Conservation (phyloP, 768 basidiomycete species). For the Tricholoma hemisulphureum region DNA sequence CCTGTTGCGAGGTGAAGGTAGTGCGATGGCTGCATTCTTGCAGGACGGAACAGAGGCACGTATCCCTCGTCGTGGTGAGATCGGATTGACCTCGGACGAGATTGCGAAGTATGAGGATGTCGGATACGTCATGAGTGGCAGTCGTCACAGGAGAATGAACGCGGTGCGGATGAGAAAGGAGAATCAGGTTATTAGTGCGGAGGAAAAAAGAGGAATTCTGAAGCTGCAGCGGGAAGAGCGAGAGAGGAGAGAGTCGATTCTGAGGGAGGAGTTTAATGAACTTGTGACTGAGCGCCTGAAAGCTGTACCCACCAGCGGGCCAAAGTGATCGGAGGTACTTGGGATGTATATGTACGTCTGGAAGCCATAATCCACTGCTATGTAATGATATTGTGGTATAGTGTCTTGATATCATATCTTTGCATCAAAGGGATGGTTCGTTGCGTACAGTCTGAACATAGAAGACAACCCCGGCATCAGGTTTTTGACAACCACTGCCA, state of each 20-base stretch:
- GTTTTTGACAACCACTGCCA: too few species aligned
- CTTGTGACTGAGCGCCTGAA: slow-evolving; percentile 77
- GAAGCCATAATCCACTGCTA: not conserved
- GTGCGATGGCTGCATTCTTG: slow-evolving; percentile 97
- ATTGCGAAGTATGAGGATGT: slow-evolving; percentile 86
- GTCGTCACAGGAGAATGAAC: slow-evolving; percentile 94
- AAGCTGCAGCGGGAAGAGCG: slow-evolving; percentile 95
- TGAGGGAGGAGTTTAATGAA: slow-evolving; percentile 88
- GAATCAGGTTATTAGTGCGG: slow-evolving; percentile 98
- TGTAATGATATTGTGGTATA: not conserved
- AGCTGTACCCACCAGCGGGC: slow-evolving; percentile 23
- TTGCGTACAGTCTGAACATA: too few species aligned
- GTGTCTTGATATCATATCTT: too few species aligned
- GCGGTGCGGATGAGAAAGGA: slow-evolving; percentile 99
- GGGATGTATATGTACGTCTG: not conserved
- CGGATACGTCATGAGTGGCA: slow-evolving; percentile 98
- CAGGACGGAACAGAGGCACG: slow-evolving; percentile 79
- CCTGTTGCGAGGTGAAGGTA: slow-evolving; percentile 90
- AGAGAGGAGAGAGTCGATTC: slow-evolving; percentile 83
- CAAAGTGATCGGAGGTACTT: slow-evolving; percentile 2
- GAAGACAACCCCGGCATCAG: too few species aligned
- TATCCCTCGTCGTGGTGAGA: slow-evolving; percentile 98
- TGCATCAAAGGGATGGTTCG: too few species aligned
- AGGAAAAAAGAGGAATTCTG: slow-evolving; percentile 95
- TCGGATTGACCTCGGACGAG: slow-evolving; percentile 84